Percentiles rank a stretch among this genome's conserved stretches.
Evolutionary conservation across 2,329 filamentous ascomycete species (phyloP).

Genomic region (Paracoccidioides brasiliensis): DNA sequence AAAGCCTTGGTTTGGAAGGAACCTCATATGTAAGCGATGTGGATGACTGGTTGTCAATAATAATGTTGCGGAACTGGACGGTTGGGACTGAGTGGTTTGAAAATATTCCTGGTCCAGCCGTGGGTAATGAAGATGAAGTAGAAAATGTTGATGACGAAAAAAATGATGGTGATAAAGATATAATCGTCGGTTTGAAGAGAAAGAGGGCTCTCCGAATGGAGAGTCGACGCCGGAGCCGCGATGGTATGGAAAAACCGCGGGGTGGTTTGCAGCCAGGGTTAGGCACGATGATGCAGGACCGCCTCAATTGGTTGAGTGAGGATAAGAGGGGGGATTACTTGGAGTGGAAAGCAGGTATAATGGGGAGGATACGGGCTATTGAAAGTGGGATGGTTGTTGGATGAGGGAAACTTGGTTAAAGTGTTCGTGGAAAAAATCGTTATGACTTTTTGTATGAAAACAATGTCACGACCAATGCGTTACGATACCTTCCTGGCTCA

Average conservation of each 20-base stretch:
- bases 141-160: constrained; percentile 12
- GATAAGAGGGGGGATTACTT: constrained; percentile 30
- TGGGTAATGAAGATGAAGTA: constrained; percentile 7
- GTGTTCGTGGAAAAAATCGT: not conserved
- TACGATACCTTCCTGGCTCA: not conserved
- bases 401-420: not conserved
- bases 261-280: constrained; percentile 33
- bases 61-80: constrained; percentile 38
- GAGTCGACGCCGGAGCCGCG: not conserved
- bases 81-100: constrained; percentile 55
- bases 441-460: not conserved
- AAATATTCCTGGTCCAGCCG: constrained; percentile 33
- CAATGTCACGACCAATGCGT: not conserved
- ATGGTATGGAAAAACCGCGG: constrained; percentile 10
- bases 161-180: constrained; percentile 22
- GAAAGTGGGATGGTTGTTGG: constrained; percentile 9
- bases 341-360: constrained; percentile 32
- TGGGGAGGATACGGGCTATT: constrained; percentile 25
- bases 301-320: constrained; percentile 35
- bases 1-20: constrained; percentile 19
- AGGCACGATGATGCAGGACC: constrained; percentile 39
- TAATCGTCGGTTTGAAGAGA: constrained; percentile 17
- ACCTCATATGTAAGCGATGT: constrained; percentile 41
- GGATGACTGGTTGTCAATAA: constrained; percentile 47
- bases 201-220: constrained; percentile 13